A percentile compares a stretch with the other conserved stretches of the same genome.
Conservation (phyloP, 1,139 yeast species). For the Ogataea hybrid region DNA sequence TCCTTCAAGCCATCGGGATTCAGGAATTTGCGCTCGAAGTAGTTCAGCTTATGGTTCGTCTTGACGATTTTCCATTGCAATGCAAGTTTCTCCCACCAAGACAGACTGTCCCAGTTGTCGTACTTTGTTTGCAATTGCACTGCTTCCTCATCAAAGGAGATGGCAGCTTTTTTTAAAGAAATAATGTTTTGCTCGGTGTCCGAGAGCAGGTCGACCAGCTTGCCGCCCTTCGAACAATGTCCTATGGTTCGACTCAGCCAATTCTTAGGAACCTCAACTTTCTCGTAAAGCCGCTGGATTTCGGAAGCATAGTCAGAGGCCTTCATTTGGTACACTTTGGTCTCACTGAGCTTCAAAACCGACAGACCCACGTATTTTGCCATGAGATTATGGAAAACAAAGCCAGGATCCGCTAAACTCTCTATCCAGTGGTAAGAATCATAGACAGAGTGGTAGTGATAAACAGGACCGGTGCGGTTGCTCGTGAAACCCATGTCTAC, state of each 20-base stretch:
- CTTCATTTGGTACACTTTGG: constrained; percentile 41
- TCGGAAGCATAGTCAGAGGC: constrained; percentile 42
- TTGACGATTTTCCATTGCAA: constrained; percentile 24
- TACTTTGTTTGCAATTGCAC: constrained; percentile 37
- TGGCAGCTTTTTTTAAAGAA: constrained; percentile 27
- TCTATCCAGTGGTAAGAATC: constrained; percentile 71
- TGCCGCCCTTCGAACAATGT: background rate
- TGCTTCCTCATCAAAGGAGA: constrained; percentile 39
- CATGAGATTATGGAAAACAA: constrained; percentile 51
- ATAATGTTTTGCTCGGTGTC: constrained; percentile 27
- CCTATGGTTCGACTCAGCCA: constrained; percentile 33
- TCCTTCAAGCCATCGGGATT: constrained; percentile 59
- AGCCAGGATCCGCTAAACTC: constrained; percentile 56
- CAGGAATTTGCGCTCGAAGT: constrained; percentile 67
- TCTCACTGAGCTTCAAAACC: constrained; percentile 46
- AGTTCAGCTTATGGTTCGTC: constrained; percentile 40
- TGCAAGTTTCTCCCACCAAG: constrained; percentile 43
- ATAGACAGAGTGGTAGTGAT: constrained; percentile 69
- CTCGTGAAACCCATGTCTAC: constrained; percentile 51
- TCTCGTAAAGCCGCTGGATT: constrained; percentile 34
- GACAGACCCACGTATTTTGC: constrained; percentile 51
- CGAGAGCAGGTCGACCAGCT: constrained; percentile 22
- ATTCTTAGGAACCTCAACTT: constrained; percentile 35
- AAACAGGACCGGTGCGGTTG: constrained; percentile 43
- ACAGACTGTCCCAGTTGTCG: constrained; percentile 34